Conservation (phyloP, 1,284 basidiomycete species). For the Macrocystidia cucumis region DNA sequence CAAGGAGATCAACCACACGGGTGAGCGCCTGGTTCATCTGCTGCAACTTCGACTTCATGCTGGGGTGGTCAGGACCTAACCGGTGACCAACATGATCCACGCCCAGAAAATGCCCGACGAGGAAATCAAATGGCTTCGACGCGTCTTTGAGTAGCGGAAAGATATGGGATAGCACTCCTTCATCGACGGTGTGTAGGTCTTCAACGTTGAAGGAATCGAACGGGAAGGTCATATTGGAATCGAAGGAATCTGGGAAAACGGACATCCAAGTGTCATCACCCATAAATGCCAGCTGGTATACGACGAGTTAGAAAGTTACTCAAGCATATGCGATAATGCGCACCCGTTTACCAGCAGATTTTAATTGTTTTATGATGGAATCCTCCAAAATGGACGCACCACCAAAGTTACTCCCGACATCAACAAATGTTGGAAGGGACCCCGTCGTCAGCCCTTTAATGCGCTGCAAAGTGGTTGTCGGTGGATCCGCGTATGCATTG, state of each 20-base stretch:
- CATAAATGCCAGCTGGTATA: conserved; percentile 68
- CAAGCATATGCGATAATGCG: conserved; percentile 11
- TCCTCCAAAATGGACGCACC: conserved; percentile 85
- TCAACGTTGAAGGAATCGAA: conserved; percentile 99
- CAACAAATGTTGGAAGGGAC: conserved; percentile 93
- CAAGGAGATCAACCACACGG: conserved; percentile 59
- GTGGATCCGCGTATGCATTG: conserved; percentile 89
- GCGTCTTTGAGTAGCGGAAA: conserved; percentile 63
- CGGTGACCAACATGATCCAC: conserved; percentile 97
- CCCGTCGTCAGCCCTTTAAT: conserved; percentile 96
- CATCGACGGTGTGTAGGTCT: conserved; percentile 93
- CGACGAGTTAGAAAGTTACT: conserved; percentile 9
- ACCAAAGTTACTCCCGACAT: conserved; percentile 89
- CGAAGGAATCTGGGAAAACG: conserved; percentile 78
- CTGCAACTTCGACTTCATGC: conserved; percentile 78
- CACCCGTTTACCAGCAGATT: conserved; percentile 49
- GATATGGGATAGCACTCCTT: conserved; percentile 81
- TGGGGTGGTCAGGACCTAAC: conserved; percentile 83
- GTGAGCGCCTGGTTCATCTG: conserved; percentile 85
- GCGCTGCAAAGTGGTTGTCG: conserved; percentile 92
- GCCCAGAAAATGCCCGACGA: conserved; percentile 94
- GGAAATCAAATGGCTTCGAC: conserved; percentile 54
- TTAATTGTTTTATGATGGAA: conserved; percentile 64
- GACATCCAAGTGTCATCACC: conserved; percentile 97
- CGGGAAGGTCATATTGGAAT: conserved; percentile 65